Conservation (phyloP, 495 filamentous ascomycete genomes). For the Aspergillus incahuasiensis region DNA sequence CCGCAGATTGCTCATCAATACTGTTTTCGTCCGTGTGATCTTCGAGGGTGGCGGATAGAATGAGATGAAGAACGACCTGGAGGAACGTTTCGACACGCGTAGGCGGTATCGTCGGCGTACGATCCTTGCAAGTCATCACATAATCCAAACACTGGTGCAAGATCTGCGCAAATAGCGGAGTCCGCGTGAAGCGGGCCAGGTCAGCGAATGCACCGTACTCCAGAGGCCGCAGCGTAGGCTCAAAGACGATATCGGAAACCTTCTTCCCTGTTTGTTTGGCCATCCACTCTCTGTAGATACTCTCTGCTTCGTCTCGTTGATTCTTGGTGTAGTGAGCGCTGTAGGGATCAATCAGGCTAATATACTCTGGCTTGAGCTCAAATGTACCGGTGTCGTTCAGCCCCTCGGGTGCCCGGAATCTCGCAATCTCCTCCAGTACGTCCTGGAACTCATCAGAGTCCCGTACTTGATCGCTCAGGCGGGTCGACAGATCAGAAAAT, state of each 20-base stretch:
- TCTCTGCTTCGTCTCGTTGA: conserved; percentile 93
- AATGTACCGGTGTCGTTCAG: conserved; percentile 90
- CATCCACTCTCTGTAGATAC: conserved; percentile 76
- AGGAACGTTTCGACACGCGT: conserved; percentile 88
- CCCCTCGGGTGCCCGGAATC: conserved; percentile 84
- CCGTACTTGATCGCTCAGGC: conserved; percentile 52
- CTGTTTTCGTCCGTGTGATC: conserved; percentile 61
- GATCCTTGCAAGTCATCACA: conserved; percentile 56
- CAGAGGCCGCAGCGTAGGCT: conserved; percentile 80
- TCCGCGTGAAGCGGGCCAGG: conserved; percentile 72
- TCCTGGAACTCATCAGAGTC: conserved; percentile 80
- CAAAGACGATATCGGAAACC: conserved; percentile 82
- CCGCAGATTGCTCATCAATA: conserved; percentile 37
- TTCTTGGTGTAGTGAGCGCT: conserved; percentile 93
- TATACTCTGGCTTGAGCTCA: conserved; percentile 78
- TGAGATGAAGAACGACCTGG: conserved; percentile 83
- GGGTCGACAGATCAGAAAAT: conserved; percentile 79
- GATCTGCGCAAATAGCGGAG: conserved; percentile 82
- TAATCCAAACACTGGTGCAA: conserved; percentile 85
- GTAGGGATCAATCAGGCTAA: conserved; percentile 88
- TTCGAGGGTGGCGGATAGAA: conserved; percentile 77
- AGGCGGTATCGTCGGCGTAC: conserved; percentile 65
- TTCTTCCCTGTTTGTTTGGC: conserved; percentile 82
- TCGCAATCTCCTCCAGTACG: conserved; percentile 83
- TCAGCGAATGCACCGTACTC: conserved; percentile 68